Base-by-base conservation (phyloP, 2,329 filamentous ascomycete species). In the Gaeumannomyces sp. region DNA sequence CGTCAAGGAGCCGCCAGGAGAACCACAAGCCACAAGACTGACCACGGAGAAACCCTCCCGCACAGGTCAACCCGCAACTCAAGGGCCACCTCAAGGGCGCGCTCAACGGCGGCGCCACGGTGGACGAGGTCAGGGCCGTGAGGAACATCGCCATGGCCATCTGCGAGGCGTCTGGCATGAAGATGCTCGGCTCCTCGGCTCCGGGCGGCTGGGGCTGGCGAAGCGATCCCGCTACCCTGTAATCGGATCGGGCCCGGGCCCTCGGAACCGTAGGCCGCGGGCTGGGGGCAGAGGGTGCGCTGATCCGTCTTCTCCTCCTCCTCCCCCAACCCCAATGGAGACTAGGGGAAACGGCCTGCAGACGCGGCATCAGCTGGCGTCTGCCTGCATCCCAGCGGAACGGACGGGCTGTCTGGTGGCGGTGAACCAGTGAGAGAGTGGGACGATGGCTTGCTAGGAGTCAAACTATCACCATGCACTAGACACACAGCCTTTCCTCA, bases 11-110 rank as follows among this genome's bases (percentile, higher is more conserved):
- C 38, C 22, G 19, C 45, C 22, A 53, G 7, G 45, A 53, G 45
- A n/a, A 11, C 16, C 8, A 19, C 45, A n/a, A n/a, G 19, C 19
- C 7, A 25, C 7, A 25, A 1, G 14, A 25, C 45, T 53, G 6
- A 53, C 45, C 45, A 25, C 45, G 45, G 45, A 2, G 10, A 53
- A 53, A 2, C 6, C n/a, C 45, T 2, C 33, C 19, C 50, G 29
- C 11, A 63, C 65, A 81, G 80, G 77, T 83, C 25, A 83, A 83
- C 65, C 78, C 80, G 7, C 82, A 84, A 67, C 71, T 84, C 60
- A 84, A 83, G 67, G 81, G 82, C 5, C 82, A 84, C 72, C 74
- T 84, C 22, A 77, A 75, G 68, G 81, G 81, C 4, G 79, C 81
- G 1, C 67, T 83, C 31, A 83, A 83, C 67, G 78, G 78, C 63